Evolutionary conservation across 768 basidiomycete genomes (phyloP), one percentile per base, ranked within the genome.

Genomic region (Pholiota microspora): DNA sequence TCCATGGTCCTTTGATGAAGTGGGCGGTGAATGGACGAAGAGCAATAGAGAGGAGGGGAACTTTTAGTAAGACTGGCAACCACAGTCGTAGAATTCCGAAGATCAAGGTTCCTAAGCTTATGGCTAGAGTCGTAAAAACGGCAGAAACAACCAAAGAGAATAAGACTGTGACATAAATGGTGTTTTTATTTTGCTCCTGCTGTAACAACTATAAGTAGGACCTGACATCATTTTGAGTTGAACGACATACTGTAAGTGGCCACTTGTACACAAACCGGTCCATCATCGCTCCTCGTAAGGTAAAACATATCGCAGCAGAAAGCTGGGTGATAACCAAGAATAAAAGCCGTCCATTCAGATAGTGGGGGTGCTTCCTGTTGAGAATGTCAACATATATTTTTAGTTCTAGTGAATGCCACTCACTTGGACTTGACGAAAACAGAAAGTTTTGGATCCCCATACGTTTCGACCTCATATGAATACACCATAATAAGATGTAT

Each of bases 381-480:
- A 21, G 12, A 23, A 23, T 23, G 21, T 42, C 40, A 42, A 16
- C 40, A 23, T n/a, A 12, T 7, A 23, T 18, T 24, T n/a, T 4
- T 23, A 21, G 15, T 16, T 49, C n/a, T 47, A 9, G 36, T 8
- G 21, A 40, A 32, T 42, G 28, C 40, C 21, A 67, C 76, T 32
- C 54, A 87, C 89, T 73, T 84, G 28, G 87, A 89, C 57, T 83
- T 84, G 13, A 87, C 81, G 53, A 90, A 89, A 0, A 89, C 16
- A 0, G 71, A 67, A 5, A 90, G 64, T 35, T 69, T 73, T 13
- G 77, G 64, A 56, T 81, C 77, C 1, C 68, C 68, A 13, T 64
- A 64, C 21, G 31, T 34, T 3, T 60, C 51, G 16, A 63, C 49
- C 53, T 76, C 75, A 46, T 71, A 61, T 2, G 69, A 57, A 38